Base-by-base conservation (phyloP, 148 eudicot species). In the Cornus controversa region DNA sequence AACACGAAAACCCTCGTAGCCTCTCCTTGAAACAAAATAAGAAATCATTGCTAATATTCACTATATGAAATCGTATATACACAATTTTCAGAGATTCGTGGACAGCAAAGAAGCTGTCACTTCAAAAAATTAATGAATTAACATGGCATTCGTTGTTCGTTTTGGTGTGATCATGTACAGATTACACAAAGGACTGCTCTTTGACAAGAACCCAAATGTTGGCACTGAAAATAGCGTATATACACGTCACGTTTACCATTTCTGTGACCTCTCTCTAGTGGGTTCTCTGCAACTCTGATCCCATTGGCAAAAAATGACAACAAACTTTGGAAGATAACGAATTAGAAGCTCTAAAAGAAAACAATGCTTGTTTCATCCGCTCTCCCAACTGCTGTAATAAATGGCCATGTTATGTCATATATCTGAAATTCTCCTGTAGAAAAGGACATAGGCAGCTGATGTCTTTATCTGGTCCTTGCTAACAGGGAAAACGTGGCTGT, bases 381-480 rank as follows among this genome's bases (percentile, higher is more conserved):
- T 23, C 31, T n/a, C 23, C 45, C 6, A 50, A 29, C 24, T 18
- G 62, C 8, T 24, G n/a, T 29, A 15, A 75, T 8, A 16, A 28
- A 5, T 5, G 14, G 50, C 40, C 40, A 27, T 22, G 3, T 66
- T 25, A 10, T 63, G 29, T 74, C 66, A 57, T 23, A n/a, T 65
- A 72, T 72, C 79, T 23, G 75, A 70, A n/a, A 87, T 80, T 88
- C 98, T 90, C 81, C 78, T 80, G 77, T 94, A 94, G 87, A 94
- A 92, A 31, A 94, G 91, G 75, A 94, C 90, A 70, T 94, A 94
- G 72, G 98, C 97, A 57, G 96, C 93, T 31, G 87, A 85, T 18
- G 96, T 85, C 80, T 82, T 90, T 79, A 94, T 85, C 57, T 87
- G 83, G 34, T 85, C 92, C 64, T 86, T 89, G 47, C 70, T 68